Base-by-base conservation (phyloP, 1,139 yeast genomes). In the Candida frijolesensis region DNA sequence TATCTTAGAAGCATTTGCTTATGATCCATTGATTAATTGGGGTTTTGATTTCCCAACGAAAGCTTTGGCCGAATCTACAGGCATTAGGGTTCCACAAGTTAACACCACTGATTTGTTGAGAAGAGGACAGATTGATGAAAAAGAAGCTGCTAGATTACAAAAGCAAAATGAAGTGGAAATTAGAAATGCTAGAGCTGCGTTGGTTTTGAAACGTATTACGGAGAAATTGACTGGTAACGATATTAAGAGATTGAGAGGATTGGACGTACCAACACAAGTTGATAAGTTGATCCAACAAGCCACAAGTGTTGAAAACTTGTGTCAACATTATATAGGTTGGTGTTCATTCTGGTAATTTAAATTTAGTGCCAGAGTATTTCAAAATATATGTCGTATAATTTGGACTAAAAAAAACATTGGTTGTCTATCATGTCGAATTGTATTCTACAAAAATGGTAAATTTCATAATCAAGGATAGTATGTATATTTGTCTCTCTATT, bases 301-400 rank as follows among this genome's bases (percentile, higher is more conserved):
- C 1, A 94, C 98, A 0, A 88, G 96, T 51, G 96, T 94, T 32
- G 99, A 95, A 65, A 94, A 94, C 61, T 72, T 95, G 53, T 94
- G 99, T 64, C 97, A 91, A 67, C 99, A 94, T 67, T 95, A 89
- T 64, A 89, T 95, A 55, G 99, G 99, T 16, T 95, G 99, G 99
- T 94, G 99, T 71, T 89, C 98, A 0, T 94, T 92, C 82, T 94
- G 99, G 98, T 92, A 45, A 41, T 3, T 18, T 18, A 19, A 39
- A 25, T 9, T 25, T 8, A 18, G 2, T 18, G 25, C 30, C 14
- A 8, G 33, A 14, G 27, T 22, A 11, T n/a, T 38, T 11, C 8
- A 34, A n/a, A n/a, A 16, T 14, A 34, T 7, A 14, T n/a, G 18
- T 14, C 6, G 14, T 15, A 14, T 6, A 9, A 34, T 4, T 4